Percentiles rank a stretch among this genome's conserved stretches.
phyloP scores from a whole-genome alignment of 805 yeast species.

The Lipomyces japonicus region DNA sequence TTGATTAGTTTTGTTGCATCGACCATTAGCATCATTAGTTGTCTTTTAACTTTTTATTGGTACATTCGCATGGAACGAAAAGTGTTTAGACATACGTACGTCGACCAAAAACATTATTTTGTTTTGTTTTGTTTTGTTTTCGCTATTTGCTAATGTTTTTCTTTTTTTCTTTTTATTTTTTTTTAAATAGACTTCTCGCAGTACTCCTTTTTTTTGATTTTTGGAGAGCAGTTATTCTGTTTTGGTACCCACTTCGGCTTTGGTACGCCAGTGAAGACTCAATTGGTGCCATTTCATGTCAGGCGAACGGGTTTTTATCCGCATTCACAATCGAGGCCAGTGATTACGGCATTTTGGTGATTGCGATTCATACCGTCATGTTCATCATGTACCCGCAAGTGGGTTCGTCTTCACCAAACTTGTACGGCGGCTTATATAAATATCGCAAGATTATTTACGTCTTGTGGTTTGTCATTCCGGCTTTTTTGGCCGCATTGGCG shows the following conservation, averaged over 20 bases:
- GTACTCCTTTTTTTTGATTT: constrained; percentile 70
- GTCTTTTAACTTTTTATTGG: constrained; percentile 59
- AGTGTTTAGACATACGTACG: constrained; percentile 32
- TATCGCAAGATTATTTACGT: constrained; percentile 57
- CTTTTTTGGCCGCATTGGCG: constrained; percentile 66
- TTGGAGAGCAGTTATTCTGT: constrained; percentile 62
- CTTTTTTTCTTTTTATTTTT: background rate
- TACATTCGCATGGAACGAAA: constrained; percentile 37
- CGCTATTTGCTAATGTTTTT: constrained; percentile 37
- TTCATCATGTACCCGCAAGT: constrained; percentile 49
- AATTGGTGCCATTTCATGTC: constrained; percentile 21
- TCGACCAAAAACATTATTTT: background rate
- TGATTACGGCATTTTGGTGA: constrained; percentile 73
- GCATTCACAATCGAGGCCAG: constrained; percentile 45
- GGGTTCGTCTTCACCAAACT: constrained; percentile 12
- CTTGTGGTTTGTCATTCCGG: constrained; percentile 56
- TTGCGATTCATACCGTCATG: constrained; percentile 78
- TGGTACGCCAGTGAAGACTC: constrained; percentile 25
- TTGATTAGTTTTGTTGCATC: constrained; percentile 38
- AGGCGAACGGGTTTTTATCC: constrained; percentile 26
- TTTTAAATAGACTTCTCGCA: constrained; percentile 50
- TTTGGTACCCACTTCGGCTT: constrained; percentile 55
- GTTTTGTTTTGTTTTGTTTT: constrained; percentile 38
- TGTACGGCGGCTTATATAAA: constrained; percentile 53
- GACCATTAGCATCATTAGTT: constrained; percentile 48